Evolutionary conservation across 306 rosid genomes (phyloP), one percentile per base, ranked within the genome.

Genomic region (Alnus glutinosa): DNA sequence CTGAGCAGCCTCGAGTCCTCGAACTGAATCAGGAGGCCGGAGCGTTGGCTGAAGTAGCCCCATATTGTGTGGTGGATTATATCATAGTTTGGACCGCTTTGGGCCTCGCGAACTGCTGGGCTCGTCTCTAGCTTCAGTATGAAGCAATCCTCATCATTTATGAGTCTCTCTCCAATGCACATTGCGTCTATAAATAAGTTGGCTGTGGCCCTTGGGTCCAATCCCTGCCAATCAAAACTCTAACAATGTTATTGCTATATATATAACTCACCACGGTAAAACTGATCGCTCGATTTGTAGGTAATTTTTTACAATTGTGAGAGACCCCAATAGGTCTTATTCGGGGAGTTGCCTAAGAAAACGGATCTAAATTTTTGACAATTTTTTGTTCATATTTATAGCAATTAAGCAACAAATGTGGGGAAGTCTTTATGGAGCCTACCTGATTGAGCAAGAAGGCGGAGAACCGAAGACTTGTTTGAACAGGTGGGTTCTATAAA

Each of bases 21-120:
- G 23, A 95, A 93, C 37, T 95, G 95, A 44, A 90, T 78, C 15
- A 95, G 57, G 3, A 95, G 92, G 15, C 98, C 98, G 2, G 98
- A 95, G 15, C 98, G 83, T 19, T 92, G 98, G 89, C 98, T 95
- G 83, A 95, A 95, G 66, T 95, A 95, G 1, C 97, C 97, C 97
- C 98, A 94, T 47, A 90, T 81, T 0, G 96, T 94, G 85, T 94
- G 98, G 82, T 94, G 98, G 54, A 92, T 94, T 30, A 92, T 88
- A 81, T 94, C 97, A 48, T 78, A 89, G 75, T 90, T 83, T 46
- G 86, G 71, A 0, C 96, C 90, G 9, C 96, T 87, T 52, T 89
- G 96, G 1, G 93, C 89, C 74, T 92, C 96, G 0, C 95, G 87
- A 55, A 88, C 83, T 3, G 94, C 91, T 0, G 98, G 90, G 70